Conservation (phyloP, 768 basidiomycete species). For the Pleurotus pulmonarius region DNA sequence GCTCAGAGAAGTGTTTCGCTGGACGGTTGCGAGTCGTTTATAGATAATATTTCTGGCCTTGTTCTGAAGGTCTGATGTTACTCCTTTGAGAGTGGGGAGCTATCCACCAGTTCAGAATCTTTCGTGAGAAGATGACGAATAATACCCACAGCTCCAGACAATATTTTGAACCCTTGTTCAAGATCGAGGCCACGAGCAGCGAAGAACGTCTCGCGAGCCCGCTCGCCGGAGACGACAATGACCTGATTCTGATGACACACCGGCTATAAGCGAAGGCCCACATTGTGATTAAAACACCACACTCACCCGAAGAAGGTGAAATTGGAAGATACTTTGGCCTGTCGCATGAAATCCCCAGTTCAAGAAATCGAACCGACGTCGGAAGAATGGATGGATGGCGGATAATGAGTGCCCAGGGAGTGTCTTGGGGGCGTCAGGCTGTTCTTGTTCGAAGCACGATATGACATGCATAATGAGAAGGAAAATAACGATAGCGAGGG, state of each 20-base stretch:
- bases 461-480: slow-evolving; percentile 40
- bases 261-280: slow-evolving; percentile 8
- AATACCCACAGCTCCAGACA: slow-evolving; percentile 69
- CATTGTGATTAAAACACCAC: slow-evolving; percentile 9
- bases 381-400: slow-evolving; percentile 66
- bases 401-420: slow-evolving; percentile 58
- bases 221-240: slow-evolving; percentile 73
- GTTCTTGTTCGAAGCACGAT: slow-evolving; percentile 45
- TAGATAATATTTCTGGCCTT: slow-evolving; percentile 63
- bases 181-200: slow-evolving; percentile 68
- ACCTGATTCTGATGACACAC: slow-evolving; percentile 56
- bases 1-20: slow-evolving; percentile 57
- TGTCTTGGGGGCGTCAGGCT: slow-evolving; percentile 46
- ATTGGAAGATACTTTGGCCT: slow-evolving; percentile 64
- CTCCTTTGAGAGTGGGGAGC: slow-evolving; percentile 75
- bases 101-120: slow-evolving; percentile 19
- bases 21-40: slow-evolving; percentile 63
- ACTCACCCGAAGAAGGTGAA: slow-evolving; percentile 63
- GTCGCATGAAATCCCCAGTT: slow-evolving; percentile 69
- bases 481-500: slow-evolving; percentile 43
- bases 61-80: slow-evolving; percentile 67
- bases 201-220: slow-evolving; percentile 66
- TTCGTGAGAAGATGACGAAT: not conserved
- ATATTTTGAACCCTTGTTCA: slow-evolving; percentile 74
- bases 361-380: slow-evolving; percentile 66